phyloP scores from a whole-genome alignment of 352 stramenopile genomes.

The Blastocystis sp. region DNA sequence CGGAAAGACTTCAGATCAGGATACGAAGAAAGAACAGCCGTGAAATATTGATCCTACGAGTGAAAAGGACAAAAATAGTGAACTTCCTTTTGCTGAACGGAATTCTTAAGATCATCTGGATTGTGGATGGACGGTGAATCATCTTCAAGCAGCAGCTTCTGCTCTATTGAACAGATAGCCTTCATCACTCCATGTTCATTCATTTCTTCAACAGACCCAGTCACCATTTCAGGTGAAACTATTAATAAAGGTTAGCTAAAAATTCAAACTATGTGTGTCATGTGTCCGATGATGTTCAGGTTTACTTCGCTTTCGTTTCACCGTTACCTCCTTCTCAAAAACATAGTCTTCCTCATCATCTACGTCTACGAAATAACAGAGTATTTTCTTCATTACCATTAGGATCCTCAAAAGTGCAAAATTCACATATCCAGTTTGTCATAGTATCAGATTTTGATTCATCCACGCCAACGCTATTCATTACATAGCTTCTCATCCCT shows the following conservation, averaged over 20 bases:
- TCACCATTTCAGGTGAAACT: background rate
- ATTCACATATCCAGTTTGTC: constrained; percentile 32
- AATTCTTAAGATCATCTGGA: background rate
- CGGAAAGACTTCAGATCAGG: constrained; percentile 5
- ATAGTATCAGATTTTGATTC: background rate
- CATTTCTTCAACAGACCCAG: constrained; percentile 19
- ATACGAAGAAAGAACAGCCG: background rate
- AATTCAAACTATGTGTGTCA: background rate
- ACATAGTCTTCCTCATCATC: constrained; percentile 62
- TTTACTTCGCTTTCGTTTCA: background rate
- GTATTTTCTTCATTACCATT: background rate
- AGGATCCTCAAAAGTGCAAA: constrained; percentile 60
- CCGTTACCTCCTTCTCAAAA: constrained; percentile 23
- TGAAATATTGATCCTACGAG: constrained; percentile 18
- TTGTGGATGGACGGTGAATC: constrained; percentile 35
- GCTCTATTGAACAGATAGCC: constrained; percentile 45
- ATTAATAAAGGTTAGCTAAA: background rate
- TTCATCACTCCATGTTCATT: constrained; percentile 47
- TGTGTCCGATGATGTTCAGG: background rate
- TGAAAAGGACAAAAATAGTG: background rate
- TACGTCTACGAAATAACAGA: background rate
- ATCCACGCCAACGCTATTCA: constrained; percentile 14
- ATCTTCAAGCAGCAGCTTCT: constrained; percentile 47
- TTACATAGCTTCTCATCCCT: background rate
- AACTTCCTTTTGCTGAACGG: background rate